Evolutionary conservation across 768 basidiomycete genomes (phyloP).

Genomic region (Termitomyces eurrhizus): DNA sequence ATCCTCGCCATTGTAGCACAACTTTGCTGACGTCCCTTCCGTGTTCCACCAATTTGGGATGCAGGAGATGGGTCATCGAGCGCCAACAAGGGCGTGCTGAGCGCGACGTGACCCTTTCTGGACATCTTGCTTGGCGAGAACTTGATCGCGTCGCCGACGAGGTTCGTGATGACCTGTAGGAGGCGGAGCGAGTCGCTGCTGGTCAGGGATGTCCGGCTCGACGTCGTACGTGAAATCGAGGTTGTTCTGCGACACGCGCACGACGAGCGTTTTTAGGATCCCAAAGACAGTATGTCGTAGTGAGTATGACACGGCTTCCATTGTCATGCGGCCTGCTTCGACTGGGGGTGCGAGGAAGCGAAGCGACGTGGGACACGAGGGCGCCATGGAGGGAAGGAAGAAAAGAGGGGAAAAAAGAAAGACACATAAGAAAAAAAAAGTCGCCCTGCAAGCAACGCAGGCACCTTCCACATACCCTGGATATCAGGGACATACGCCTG

Average conservation of each 20-base stretch:
- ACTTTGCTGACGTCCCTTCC: no score
- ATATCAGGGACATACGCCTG: no score
- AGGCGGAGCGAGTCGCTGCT: conserved; percentile 94
- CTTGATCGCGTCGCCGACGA: conserved; percentile 96
- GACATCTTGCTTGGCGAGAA: conserved; percentile 83
- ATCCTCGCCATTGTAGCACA: no score
- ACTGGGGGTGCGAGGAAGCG: no score
- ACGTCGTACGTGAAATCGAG: conserved; percentile 96
- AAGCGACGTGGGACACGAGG: no score
- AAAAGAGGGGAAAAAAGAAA: no score
- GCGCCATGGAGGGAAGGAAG: no score
- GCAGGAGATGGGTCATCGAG: conserved; percentile 78
- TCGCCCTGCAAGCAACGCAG: no score
- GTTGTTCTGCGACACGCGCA: conserved; percentile 95
- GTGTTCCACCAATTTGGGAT: no score
- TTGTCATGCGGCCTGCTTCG: conserved; percentile 95
- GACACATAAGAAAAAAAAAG: no score
- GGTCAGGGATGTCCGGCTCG: conserved; percentile 93
- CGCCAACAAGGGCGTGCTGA: conserved; percentile 77
- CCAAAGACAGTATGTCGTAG: conserved; percentile 94
- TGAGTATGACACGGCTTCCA: conserved; percentile 98
- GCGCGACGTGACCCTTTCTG: conserved; percentile 84
- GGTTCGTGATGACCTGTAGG: conserved; percentile 92
- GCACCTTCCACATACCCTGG: conserved; percentile 88
- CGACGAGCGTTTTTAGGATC: conserved; percentile 96